Conservation (phyloP, 257 asterid genomes). For the Haberlea rhodopensis region DNA sequence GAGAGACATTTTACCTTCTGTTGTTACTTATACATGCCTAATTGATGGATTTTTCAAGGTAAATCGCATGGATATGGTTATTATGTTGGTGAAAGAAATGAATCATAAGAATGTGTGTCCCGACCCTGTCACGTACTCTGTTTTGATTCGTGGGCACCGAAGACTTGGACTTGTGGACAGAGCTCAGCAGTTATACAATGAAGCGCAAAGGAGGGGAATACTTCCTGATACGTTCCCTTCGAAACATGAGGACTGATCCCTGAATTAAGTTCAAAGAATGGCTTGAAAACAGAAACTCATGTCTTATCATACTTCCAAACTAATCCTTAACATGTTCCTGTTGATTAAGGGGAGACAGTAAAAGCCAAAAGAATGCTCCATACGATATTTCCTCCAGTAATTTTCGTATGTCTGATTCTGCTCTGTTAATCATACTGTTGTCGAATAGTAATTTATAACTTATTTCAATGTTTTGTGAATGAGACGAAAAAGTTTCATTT, state of each 20-base stretch:
- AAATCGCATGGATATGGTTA: constrained; percentile 33
- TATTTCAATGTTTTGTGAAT: too few species aligned
- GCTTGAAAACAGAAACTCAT: background rate
- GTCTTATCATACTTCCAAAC: background rate
- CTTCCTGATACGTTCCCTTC: constrained; percentile 30
- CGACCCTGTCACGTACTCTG: constrained; percentile 40
- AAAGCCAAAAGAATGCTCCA: constrained; percentile 9
- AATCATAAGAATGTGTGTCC: constrained; percentile 29
- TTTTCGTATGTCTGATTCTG: too few species aligned
- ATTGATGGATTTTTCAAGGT: constrained; percentile 45
- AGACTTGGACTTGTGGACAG: constrained; percentile 34
- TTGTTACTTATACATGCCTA: constrained; percentile 56
- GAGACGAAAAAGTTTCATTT: too few species aligned
- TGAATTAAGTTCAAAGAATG: background rate
- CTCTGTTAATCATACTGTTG: background rate
- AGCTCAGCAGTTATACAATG: constrained; percentile 30
- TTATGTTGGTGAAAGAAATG: constrained; percentile 39
- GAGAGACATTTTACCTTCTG: constrained; percentile 40
- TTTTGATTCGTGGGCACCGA: constrained; percentile 42
- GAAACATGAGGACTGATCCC: constrained; percentile 17
- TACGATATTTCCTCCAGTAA: constrained; percentile 16
- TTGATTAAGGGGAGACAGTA: constrained; percentile 9
- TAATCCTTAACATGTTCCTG: background rate
- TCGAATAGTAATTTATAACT: too few species aligned
- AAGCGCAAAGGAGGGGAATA: constrained; percentile 37